Base-by-base conservation (phyloP, 2,329 filamentous ascomycete genomes). In the Lasiodiplodia sp. region DNA sequence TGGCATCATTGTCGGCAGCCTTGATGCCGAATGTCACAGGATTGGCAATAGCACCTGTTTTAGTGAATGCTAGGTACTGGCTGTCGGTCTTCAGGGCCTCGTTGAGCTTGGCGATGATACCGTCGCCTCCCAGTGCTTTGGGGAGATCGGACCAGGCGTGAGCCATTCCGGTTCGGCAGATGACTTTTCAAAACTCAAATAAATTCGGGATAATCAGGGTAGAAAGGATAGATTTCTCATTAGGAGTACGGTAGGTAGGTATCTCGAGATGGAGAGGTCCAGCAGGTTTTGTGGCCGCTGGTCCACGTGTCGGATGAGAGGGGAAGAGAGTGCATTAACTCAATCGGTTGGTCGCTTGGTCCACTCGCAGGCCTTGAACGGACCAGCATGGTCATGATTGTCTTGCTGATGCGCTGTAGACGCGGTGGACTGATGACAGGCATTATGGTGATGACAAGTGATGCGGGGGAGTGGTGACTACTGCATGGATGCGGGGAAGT, bases 31-130 rank as follows among this genome's bases (percentile, higher is more conserved):
- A 80, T 1, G 76, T 79, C 7, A 71, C 71, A 11, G 73, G 70
- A 47, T 75, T 74, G 64, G 75, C 74, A 68, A 80, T 79, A 5
- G 77, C 77, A 55, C 77, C 70, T 0, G 78, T 75, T 5, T 74
- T 76, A 4, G 75, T 77, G 67, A 80, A 79, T 10, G 78, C 77
- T 28, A 78, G 77, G 62, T 79, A 74, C 68, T 78, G 76, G 28
- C 63, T 70, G 47, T 80, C 78, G 44, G 76, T 77, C 21, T 75
- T 69, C 34, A 79, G 74, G 55, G 78, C 75, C 69, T 76, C 57
- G 28, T 73, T 70, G 55, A 79, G 70, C 71, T 77, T 75, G 65
- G 73, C 73, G n/a, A 75, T 72, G n/a, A 28, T 58, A 16, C 37
- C 11, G 71, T 73, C 76, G 8, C 74, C 75, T 65, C 76, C 74